phyloP scores from a whole-genome alignment of 108 stramenopile species.

The Asterionellopsis glacialis region DNA sequence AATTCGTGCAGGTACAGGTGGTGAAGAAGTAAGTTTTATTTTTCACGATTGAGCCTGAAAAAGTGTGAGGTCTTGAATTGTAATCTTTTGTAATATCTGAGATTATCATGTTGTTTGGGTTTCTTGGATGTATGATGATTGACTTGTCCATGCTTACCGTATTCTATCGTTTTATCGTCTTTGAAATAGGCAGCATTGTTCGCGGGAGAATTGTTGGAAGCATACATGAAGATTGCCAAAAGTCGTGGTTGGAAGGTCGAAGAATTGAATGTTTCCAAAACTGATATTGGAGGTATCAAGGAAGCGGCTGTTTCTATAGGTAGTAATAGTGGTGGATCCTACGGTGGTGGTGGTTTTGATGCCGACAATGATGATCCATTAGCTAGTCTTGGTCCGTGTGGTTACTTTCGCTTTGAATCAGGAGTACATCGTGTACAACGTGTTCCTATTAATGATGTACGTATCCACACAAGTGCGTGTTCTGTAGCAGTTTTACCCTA shows the following conservation, averaged over 20 bases:
- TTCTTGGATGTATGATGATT: no score
- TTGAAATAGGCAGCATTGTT: constrained; percentile 78
- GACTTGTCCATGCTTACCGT: no score
- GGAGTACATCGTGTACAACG: constrained; percentile 98
- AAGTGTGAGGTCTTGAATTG: no score
- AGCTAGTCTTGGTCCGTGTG: constrained; percentile 71
- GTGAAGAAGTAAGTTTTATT: constrained; percentile 77
- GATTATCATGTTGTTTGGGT: no score
- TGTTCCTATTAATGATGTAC: constrained; percentile 89
- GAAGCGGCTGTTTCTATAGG: constrained; percentile 60
- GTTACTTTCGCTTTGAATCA: constrained; percentile 86
- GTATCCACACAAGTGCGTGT: constrained; percentile 93
- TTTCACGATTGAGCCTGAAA: no score
- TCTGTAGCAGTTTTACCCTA: constrained; percentile 90
- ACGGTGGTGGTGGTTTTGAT: background rate
- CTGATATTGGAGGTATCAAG: constrained; percentile 76
- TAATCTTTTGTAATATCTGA: no score
- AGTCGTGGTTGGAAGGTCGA: constrained; percentile 64
- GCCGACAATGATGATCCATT: constrained; percentile 8
- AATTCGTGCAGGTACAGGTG: constrained; percentile 94
- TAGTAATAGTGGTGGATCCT: constrained; percentile 30
- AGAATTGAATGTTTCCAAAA: constrained; percentile 48
- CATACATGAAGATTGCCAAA: constrained; percentile 79
- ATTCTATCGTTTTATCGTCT: no score
- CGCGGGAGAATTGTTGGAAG: constrained; percentile 78